Evolutionary conservation across 169 alveolate genomes (phyloP).

Genomic region (Plasmodium adleri): DNA sequence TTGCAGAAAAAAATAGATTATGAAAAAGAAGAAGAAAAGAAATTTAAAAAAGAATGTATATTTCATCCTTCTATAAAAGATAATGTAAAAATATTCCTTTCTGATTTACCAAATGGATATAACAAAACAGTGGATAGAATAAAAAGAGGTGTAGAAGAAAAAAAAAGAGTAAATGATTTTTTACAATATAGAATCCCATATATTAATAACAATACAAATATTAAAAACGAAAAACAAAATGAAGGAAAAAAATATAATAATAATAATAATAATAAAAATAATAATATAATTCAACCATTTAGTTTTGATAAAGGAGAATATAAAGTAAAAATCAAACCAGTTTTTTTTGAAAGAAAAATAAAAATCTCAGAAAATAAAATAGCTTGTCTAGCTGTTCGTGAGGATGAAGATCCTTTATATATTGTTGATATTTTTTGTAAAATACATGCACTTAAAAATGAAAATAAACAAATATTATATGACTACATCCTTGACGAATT

Average conservation of each 20-base stretch:
- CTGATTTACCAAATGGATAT: constrained; percentile 61
- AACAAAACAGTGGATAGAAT: constrained; percentile 56
- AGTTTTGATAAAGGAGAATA: constrained; percentile 72
- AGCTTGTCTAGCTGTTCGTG: constrained; percentile 61
- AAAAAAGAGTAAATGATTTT: constrained; percentile 43
- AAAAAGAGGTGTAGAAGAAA: constrained; percentile 72
- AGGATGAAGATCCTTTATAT: constrained; percentile 71
- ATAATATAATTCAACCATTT: constrained; percentile 19
- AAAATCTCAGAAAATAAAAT: constrained; percentile 63
- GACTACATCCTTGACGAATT: constrained; percentile 63
- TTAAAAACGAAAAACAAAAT: neutral
- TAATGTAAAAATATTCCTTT: constrained; percentile 47
- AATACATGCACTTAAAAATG: constrained; percentile 61
- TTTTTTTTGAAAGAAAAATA: constrained; percentile 72
- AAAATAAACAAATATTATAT: constrained; percentile 38
- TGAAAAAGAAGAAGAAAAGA: constrained; percentile 36
- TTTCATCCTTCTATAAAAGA: constrained; percentile 53
- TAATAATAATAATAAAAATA: neutral
- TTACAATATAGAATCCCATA: constrained; percentile 31
- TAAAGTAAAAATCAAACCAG: constrained; percentile 72
- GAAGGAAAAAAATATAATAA: neutral
- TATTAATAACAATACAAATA: neutral
- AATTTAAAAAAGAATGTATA: constrained; percentile 43
- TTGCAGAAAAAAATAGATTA: constrained; percentile 15
- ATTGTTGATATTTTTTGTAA: constrained; percentile 72